Percentiles rank a stretch among this genome's conserved stretches.
phyloP scores from a whole-genome alignment of 495 filamentous ascomycete species.

The Staphylotrichum tortipilum region DNA sequence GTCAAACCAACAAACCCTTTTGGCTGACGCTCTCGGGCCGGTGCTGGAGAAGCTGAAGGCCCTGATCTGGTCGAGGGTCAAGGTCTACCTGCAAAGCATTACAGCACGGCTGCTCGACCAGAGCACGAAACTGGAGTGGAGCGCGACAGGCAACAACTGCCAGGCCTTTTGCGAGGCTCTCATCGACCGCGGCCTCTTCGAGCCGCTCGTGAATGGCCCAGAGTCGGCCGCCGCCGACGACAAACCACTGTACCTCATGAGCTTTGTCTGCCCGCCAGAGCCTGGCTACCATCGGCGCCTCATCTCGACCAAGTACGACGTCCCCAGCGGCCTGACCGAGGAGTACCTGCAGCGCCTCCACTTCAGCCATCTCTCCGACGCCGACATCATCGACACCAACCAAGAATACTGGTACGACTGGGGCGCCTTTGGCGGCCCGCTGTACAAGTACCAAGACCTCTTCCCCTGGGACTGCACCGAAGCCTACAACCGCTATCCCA shows the following conservation, averaged over 20 bases:
- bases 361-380: slow-evolving; percentile 23
- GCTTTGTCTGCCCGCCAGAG: slow-evolving; percentile 26
- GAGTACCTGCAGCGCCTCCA: slow-evolving; percentile 34
- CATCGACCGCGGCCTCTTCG: slow-evolving; percentile 25
- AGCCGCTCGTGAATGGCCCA: slow-evolving; percentile 14
- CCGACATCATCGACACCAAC: slow-evolving; percentile 34
- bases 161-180: slow-evolving; percentile 28
- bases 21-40: slow-evolving; percentile 4
- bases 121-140: slow-evolving; percentile 17
- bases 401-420: slow-evolving; percentile 40
- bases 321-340: slow-evolving; percentile 32
- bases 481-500: slow-evolving; percentile 28
- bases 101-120: slow-evolving; percentile 1
- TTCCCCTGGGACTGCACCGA: slow-evolving; percentile 44
- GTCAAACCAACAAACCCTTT: slow-evolving; percentile 4
- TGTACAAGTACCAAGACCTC: slow-evolving; percentile 28
- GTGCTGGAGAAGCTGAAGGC: slow-evolving; percentile 11
- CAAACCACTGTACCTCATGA: slow-evolving; percentile 29
- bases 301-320: slow-evolving; percentile 27
- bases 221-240: background rate
- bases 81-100: slow-evolving; percentile 17
- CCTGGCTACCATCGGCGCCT: slow-evolving; percentile 3
- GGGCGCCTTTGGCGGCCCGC: slow-evolving; percentile 31
- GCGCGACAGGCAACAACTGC: slow-evolving; percentile 25
- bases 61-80: background rate